Evolutionary conservation across 2,329 filamentous ascomycete species (phyloP).

Genomic region (Dactylellina haptotyla): DNA sequence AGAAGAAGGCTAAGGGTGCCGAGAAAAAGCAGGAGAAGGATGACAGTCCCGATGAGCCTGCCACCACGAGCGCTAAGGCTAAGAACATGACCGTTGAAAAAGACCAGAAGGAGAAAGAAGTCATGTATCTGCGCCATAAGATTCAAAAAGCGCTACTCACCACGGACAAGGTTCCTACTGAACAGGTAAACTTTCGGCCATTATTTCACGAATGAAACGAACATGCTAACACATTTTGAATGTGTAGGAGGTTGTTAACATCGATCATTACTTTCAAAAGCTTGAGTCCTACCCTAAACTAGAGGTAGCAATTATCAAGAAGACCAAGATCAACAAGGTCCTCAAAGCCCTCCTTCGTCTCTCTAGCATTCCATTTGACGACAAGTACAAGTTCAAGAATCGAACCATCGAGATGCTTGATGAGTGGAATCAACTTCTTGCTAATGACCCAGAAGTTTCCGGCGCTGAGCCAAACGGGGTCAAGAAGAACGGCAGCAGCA

Average conservation of each 20-base stretch:
- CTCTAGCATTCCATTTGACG: slow-evolving; percentile 83
- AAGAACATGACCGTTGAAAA: slow-evolving; percentile 67
- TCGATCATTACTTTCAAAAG: slow-evolving; percentile 67
- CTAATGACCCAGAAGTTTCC: slow-evolving; percentile 61
- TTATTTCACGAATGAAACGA: slow-evolving; percentile 59
- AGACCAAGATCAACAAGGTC: slow-evolving; percentile 98
- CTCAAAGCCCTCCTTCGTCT: slow-evolving; percentile 94
- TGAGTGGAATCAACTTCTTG: slow-evolving; percentile 88
- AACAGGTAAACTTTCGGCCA: slow-evolving; percentile 66
- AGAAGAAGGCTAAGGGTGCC: slow-evolving; percentile 64
- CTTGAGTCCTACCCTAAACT: slow-evolving; percentile 82
- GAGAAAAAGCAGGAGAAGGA: slow-evolving; percentile 50
- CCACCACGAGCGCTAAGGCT: slow-evolving; percentile 28
- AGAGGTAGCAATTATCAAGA: slow-evolving; percentile 86
- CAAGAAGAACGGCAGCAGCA: slow-evolving; percentile 57
- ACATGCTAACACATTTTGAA: slow-evolving; percentile 2
- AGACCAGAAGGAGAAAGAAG: slow-evolving; percentile 72
- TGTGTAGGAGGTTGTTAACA: slow-evolving; percentile 60
- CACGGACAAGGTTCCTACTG: slow-evolving; percentile 83
- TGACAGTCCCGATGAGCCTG: slow-evolving; percentile 34
- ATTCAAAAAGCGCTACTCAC: slow-evolving; percentile 93
- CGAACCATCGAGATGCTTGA: slow-evolving; percentile 82
- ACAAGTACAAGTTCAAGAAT: slow-evolving; percentile 87
- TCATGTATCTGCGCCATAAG: slow-evolving; percentile 93
- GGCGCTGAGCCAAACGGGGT: slow-evolving; percentile 56